Evolutionary conservation across 2,329 filamentous ascomycete species (phyloP).

Genomic region (Paracorniculantispora psalliotae): DNA sequence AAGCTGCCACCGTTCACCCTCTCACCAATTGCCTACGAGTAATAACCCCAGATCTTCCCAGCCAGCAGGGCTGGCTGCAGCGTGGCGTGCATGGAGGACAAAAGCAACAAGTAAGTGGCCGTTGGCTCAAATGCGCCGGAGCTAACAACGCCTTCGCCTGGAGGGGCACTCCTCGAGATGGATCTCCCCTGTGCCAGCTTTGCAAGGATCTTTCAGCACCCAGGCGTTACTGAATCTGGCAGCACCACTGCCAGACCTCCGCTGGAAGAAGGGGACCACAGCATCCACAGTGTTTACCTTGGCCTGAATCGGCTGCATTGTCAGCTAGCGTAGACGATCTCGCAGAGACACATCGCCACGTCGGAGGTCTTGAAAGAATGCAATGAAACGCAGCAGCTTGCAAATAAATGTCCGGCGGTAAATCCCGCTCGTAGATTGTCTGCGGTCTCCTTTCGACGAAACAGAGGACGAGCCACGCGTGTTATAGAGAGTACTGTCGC

Average conservation of each 20-base stretch:
- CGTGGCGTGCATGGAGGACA: neutral
- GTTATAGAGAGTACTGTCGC: neutral
- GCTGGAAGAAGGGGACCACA: neutral
- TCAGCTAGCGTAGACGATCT: slow-evolving; percentile 3
- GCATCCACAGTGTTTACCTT: neutral
- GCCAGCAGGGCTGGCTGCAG: neutral
- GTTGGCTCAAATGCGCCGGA: neutral
- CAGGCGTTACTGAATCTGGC: slow-evolving; percentile 1
- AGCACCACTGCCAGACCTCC: neutral
- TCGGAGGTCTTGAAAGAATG: neutral
- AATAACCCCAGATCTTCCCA: slow-evolving; percentile 1
- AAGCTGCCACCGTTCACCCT: neutral
- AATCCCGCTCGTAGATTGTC: too few relatives aligned
- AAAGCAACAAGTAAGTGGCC: neutral
- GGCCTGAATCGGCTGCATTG: neutral
- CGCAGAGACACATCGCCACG: neutral
- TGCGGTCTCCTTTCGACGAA: neutral
- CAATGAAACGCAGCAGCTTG: neutral
- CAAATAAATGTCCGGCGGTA: too few relatives aligned
- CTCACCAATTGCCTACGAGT: neutral
- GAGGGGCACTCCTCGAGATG: neutral
- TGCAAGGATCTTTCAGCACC: neutral
- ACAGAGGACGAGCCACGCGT: neutral
- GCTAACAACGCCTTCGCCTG: neutral
- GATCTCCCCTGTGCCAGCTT: neutral